Evolutionary conservation across 306 rosid genomes (phyloP), one percentile per base, ranked within the genome.

Genomic region (Cucurbita moschata): DNA sequence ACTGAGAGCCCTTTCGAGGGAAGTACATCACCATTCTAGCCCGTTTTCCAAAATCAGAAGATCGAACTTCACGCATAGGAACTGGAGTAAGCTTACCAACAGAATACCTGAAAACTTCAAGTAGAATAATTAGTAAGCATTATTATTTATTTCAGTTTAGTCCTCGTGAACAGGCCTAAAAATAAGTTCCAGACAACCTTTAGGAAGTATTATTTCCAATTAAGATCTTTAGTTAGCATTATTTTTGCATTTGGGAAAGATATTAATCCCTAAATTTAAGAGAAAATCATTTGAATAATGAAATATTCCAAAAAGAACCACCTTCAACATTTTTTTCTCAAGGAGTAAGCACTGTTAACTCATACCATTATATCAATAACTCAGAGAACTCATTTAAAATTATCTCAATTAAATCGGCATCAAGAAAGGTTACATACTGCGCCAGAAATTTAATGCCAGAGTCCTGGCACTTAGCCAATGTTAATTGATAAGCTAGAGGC

Each of bases 41-140:
- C 81, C 87, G 85, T 37, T 78, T 92, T 70, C 91, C 99, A 81
- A 95, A 95, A 82, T 95, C 99, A 58, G 96, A 86, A 8, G 95
- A 79, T 69, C 99, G 92, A 77, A 95, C 99, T 77, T 88, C 99
- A n/a, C 99, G 96, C 76, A 76, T 80, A 58, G 97, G 97, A 78
- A 95, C 90, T 42, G 99, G 99, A 10, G 97, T 95, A 58, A 95
- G 89, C 86, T 95, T 95, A 62, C 99, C 99, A 75, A 95, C 99
- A 30, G 99, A 89, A 61, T 91, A 95, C 86, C 99, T 95, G 90
- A 78, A 72, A 85, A 85, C 81, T 77, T 86, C 75, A 79, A 72
- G 71, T 77, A 75, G 63, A 76, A 59, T 71, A 39, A 62, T 83
- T 57, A 83, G 79, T 46, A 82, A 51, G 51, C 58, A 63, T 49